Conservation (phyloP, 257 asterid species). For the Agastache rugosa region DNA sequence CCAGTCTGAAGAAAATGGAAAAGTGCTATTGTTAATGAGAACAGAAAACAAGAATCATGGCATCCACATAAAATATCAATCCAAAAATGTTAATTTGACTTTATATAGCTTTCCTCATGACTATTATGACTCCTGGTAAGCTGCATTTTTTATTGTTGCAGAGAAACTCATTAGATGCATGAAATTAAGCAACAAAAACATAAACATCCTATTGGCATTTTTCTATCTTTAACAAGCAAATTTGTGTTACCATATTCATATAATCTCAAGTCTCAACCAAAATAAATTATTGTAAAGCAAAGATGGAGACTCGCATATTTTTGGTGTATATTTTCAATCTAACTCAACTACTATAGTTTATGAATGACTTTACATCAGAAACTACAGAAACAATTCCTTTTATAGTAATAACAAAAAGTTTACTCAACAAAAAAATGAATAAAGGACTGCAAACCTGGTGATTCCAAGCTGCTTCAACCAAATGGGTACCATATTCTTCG, state of each 20-base stretch:
- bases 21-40: constrained; percentile 18
- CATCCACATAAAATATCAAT: constrained; percentile 15
- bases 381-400: constrained; percentile 15
- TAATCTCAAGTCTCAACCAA: neutral
- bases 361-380: constrained; percentile 13
- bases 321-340: constrained; percentile 1
- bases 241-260: neutral
- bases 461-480: constrained; percentile 98
- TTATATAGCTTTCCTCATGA: neutral
- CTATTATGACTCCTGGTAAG: constrained; percentile 19
- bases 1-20: neutral
- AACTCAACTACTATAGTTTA: neutral
- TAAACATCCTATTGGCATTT: constrained; percentile 13
- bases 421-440: constrained; percentile 7
- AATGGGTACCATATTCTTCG: constrained; percentile 96
- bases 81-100: neutral
- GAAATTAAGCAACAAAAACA: constrained; percentile 23
- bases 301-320: neutral
- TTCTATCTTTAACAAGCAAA: constrained; percentile 8
- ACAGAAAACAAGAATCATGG: constrained; percentile 17
- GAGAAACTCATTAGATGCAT: constrained; percentile 8
- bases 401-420: neutral
- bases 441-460: constrained; percentile 71
- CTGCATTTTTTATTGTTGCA: neutral
- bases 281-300: neutral